Evolutionary conservation across 371 early-diverging fungal genomes (phyloP), one percentile per base, ranked within the genome.

Genomic region (Polyrhizophydium stewartii): DNA sequence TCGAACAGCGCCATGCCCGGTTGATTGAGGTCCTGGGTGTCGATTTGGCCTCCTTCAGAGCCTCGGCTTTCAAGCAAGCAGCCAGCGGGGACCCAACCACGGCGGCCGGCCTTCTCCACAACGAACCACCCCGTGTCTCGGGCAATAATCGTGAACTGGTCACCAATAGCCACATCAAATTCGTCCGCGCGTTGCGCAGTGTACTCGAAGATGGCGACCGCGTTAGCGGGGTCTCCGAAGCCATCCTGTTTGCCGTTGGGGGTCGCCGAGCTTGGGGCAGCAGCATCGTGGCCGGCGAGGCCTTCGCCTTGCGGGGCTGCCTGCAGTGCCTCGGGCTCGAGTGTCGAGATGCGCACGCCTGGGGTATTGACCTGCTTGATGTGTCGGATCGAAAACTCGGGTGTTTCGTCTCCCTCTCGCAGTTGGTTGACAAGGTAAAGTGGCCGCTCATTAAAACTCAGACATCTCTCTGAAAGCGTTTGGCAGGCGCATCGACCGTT

Each of bases 401-500:
- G 68, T 30, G 35, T 24, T 2, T 45, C 58, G 6, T 47, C 49
- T 38, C 53, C 68, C 58, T 62, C 65, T n/a, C 85, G 85, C 55
- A 89, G 82, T 49, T 85, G 86, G 61, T 92, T 89, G 43, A 92
- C 70, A 40, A 92, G 74, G 59, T 89, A 86, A 65, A 93, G 71
- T 9, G 94, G 94, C 58, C 83, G 84, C 64, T 95, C 97, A 56
- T 93, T 92, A 56, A 87, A 85, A 0, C 84, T 80, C 37, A 95
- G 67, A n/a, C 85, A 78, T 16, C 89, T 84, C 66, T 93, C 93
- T 79, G 75, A 12, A 55, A 51, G 41, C 55, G 41, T 55, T 51
- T 41, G 55, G 37, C 38, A 38, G n/a, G 47, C 21, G 35, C 7
- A 60, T 40, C 41, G 56, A 27, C 27, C 28, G 53, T 27, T 59